Evolutionary conservation across 345 rosid species (phyloP), one percentile per base, ranked within the genome.

Genomic region (Brassica nigra): DNA sequence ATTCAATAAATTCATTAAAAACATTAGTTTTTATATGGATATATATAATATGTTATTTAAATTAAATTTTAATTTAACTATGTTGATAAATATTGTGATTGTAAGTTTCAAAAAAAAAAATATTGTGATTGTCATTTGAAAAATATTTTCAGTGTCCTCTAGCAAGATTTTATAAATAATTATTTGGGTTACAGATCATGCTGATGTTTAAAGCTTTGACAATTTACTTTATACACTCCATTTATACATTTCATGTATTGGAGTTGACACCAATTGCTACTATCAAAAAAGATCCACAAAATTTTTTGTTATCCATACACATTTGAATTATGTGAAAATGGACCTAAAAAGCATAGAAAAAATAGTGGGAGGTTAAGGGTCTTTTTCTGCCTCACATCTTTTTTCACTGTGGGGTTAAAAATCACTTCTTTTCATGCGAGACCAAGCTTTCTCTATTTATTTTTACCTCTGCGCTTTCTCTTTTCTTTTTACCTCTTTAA

Each of bases 381-480:
- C 83, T 80, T 75, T 69, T 57, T 80, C 76, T 70, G 83, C 72
- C 76, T 75, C 79, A 42, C 80, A 75, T 70, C 76, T 80, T 75
- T 73, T 79, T 80, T 80, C 80, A 80, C 83, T 64, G 83, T 76
- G 83, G 80, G 83, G 83, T 80, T 76, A 80, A 80, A 80, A 80
- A 64, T 76, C 59, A 73, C 83, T 76, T 58, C 83, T 81, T 81
- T 81, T 71, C 74, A 81, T 76, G 80, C 83, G 0, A 71, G 18
- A 33, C 78, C 29, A 31, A 42, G 30, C 66, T 70, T 70, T 70
- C 42, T 71, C 55, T 42, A 33, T 65, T 70, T 65, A 8, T 65
- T 71, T 80, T 80, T 68, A 67, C 77, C 77, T 10, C 18, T 5
- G 14, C 14, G 4, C 44, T 76, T 80, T 74, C 34, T 34, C 70